phyloP scores from a whole-genome alignment of 352 stramenopile species.

The Discostella stelligera region DNA sequence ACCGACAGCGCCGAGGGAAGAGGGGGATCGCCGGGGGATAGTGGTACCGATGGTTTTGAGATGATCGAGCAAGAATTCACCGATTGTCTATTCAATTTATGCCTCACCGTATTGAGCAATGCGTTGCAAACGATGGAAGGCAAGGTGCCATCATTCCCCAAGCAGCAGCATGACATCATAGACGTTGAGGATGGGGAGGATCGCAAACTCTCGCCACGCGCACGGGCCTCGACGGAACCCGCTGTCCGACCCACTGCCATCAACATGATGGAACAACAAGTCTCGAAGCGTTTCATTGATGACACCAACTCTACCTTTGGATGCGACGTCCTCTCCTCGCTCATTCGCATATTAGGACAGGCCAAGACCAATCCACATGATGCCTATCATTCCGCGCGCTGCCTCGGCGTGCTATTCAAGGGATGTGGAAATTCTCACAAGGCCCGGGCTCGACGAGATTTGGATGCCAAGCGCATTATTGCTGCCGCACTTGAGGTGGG shows the following conservation, averaged over 20 bases:
- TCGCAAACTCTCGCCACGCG: slow-evolving; percentile 27
- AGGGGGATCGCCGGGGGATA: slow-evolving; percentile 22
- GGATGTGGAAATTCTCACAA: slow-evolving; percentile 60
- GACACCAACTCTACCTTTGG: slow-evolving; percentile 60
- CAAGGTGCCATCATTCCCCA: slow-evolving; percentile 11
- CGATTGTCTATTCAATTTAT: slow-evolving; percentile 65
- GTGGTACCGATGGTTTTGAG: slow-evolving; percentile 38
- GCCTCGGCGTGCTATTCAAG: slow-evolving; percentile 55
- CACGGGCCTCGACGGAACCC: slow-evolving; percentile 36
- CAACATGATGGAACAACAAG: slow-evolving; percentile 7
- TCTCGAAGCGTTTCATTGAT: slow-evolving; percentile 63
- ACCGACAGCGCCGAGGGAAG: slow-evolving; percentile 50
- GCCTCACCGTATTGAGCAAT: slow-evolving; percentile 75
- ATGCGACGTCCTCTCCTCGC: slow-evolving; percentile 68
- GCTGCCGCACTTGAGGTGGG: slow-evolving; percentile 64
- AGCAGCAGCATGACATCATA: slow-evolving; percentile 41
- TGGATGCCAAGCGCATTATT: slow-evolving; percentile 69
- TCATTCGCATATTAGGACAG: slow-evolving; percentile 73
- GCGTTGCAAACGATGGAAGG: slow-evolving; percentile 58
- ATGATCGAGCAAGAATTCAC: slow-evolving; percentile 40
- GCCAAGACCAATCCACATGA: slow-evolving; percentile 67
- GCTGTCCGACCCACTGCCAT: slow-evolving; percentile 15
- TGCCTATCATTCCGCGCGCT: slow-evolving; percentile 67
- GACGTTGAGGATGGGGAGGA: slow-evolving; percentile 39
- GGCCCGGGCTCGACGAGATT: slow-evolving; percentile 50